These are phyloP conservation scores for Salvia splendens DNA, from an alignment of 257 asterid species.

Conservation along the genomic window DNA sequence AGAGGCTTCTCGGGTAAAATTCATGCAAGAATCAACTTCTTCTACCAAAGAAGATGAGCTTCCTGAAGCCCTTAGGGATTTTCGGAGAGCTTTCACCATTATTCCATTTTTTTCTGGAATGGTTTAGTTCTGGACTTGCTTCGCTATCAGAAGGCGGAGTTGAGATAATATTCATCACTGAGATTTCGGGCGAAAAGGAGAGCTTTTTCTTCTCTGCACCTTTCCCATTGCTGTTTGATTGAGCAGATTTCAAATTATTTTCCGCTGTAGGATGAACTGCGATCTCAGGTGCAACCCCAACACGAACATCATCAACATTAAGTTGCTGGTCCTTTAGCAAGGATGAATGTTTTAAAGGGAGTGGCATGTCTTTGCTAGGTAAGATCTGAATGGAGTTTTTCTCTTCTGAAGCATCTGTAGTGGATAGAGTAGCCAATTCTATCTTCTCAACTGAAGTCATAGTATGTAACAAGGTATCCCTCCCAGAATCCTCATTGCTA, in stretches of 20 bases:
- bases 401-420: conserved; percentile 31
- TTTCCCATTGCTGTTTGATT: conserved; percentile 27
- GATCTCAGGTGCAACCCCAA: conserved; percentile 25
- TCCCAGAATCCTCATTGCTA: conserved; percentile 33
- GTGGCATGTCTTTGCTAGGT: conserved; percentile 18
- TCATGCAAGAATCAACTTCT: conserved; percentile 39
- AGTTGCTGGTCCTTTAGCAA: conserved; percentile 23
- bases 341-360: conserved; percentile 27
- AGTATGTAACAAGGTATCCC: conserved; percentile 43
- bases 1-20: neutral
- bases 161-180: conserved; percentile 39
- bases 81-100: conserved; percentile 59
- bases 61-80: conserved; percentile 68
- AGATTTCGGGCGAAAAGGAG: conserved; percentile 40
- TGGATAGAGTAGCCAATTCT: conserved; percentile 30
- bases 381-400: conserved; percentile 28
- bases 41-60: conserved; percentile 69
- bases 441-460: conserved; percentile 48
- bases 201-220: conserved; percentile 37
- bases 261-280: conserved; percentile 14
- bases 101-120: conserved; percentile 69
- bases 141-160: conserved; percentile 55
- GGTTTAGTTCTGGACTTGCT: conserved; percentile 38
- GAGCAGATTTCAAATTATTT: conserved; percentile 29
- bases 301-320: conserved; percentile 27